These are phyloP conservation scores for Trametes sanguinea DNA, from an alignment of 768 basidiomycete genomes.

Conservation along the genomic window DNA sequence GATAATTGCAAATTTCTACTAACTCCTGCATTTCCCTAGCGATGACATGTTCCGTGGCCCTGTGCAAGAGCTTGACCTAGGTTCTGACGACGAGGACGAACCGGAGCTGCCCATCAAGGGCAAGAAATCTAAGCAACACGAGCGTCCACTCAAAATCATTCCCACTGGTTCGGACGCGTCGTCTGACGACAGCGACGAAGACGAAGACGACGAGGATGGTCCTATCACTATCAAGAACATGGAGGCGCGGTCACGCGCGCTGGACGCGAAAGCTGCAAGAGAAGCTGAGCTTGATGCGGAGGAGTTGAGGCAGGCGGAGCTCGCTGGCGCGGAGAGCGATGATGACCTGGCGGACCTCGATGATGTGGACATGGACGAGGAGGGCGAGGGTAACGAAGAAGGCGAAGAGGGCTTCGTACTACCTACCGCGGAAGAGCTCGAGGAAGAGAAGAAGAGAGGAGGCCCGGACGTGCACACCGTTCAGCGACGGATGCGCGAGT, in stretches of 20 bases:
- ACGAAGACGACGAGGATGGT: conserved; percentile 48
- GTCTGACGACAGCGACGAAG: conserved; percentile 39
- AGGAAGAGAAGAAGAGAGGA: conserved; percentile 67
- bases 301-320: conserved; percentile 60
- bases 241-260: conserved; percentile 75
- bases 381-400: conserved; percentile 39
- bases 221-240: conserved; percentile 78
- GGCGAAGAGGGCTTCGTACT: conserved; percentile 58
- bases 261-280: conserved; percentile 65
- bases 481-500: conserved; percentile 78
- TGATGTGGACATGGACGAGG: conserved; percentile 39
- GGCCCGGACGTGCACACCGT: conserved; percentile 75
- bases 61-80: conserved; percentile 64
- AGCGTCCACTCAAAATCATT: conserved; percentile 50
- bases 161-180: conserved; percentile 53
- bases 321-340: conserved; percentile 47
- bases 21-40: conserved; percentile 33
- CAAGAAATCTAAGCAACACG: conserved; percentile 56
- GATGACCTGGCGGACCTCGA: conserved; percentile 50
- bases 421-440: conserved; percentile 71
- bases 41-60: conserved; percentile 53
- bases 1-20: neutral
- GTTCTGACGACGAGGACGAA: conserved; percentile 58
- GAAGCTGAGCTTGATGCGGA: conserved; percentile 71
- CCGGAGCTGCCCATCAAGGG: conserved; percentile 39